Base-by-base conservation (phyloP, 768 basidiomycete genomes). In the Leucocoprinus leucothites region DNA sequence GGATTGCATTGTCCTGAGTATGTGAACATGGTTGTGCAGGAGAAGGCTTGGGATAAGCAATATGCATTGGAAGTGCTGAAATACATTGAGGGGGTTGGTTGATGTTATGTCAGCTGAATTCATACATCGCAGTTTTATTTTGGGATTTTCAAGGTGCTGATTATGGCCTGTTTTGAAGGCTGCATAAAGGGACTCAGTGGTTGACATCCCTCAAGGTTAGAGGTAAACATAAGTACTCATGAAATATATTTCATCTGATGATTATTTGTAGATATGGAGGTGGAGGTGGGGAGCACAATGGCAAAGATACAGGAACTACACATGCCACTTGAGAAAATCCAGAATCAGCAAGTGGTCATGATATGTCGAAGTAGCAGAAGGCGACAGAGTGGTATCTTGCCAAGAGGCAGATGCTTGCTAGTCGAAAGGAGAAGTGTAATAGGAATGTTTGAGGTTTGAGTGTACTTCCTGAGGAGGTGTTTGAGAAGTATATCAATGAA, bases 381-480 rank as follows among this genome's bases (percentile, higher is more conserved):
- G n/a, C n/a, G n/a, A n/a, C n/a, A n/a, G n/a, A n/a, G n/a, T n/a
- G n/a, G n/a, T n/a, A n/a, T n/a, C n/a, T n/a, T n/a, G n/a, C n/a
- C n/a, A n/a, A n/a, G n/a, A n/a, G n/a, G n/a, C n/a, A n/a, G n/a
- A n/a, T n/a, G n/a, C 76, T 98, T 14, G 62, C 81, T 21, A 79
- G 80, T 35, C 84, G 94, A 44, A 93, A 92, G 67, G 96, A 98
- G 55, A 96, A 98, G 64, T 94, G 93, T 65, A 96, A 91, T 66
- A 84, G 94, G 63, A 94, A 89, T 68, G 97, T 98, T 59, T 86
- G 97, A 46, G 97, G 98, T 63, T 80, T 99, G 11, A 97, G 97
- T 31, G 94, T 98, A 0, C 71, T 98, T 14, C 97, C 97, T 0
- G 95, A 98, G 70, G 96, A 98, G 68, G 97, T 97, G 0, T 98